Evolutionary conservation across 139 green algal genomes (phyloP).

Genomic region (Deuterostichococcus epilithicus): DNA sequence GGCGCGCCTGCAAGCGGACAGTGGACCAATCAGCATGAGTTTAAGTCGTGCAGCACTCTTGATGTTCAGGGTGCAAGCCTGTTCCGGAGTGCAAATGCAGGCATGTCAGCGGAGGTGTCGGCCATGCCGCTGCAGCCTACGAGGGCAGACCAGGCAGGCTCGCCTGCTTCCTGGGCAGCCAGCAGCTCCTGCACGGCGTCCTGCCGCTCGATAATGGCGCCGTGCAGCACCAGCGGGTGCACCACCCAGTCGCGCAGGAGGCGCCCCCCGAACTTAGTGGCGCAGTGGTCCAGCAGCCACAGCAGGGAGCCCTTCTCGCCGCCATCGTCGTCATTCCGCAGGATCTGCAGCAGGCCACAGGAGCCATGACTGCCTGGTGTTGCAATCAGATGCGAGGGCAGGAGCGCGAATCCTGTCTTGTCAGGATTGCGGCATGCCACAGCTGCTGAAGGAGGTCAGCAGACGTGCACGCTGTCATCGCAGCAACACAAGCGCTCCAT

Average conservation of each 20-base stretch:
- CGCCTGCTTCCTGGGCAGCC: background rate
- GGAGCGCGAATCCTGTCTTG: background rate
- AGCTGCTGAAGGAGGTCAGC: background rate
- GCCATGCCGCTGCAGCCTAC: background rate
- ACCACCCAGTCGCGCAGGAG: slow-evolving; percentile 75
- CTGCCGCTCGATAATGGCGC: slow-evolving; percentile 54
- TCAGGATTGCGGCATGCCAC: background rate
- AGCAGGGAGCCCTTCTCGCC: slow-evolving; percentile 62
- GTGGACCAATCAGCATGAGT: slow-evolving; percentile 2
- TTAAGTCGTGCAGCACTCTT: background rate
- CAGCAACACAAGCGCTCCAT: too few species aligned
- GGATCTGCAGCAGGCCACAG: slow-evolving; percentile 47
- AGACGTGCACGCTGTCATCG: background rate
- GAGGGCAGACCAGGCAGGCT: background rate
- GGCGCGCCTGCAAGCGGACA: background rate
- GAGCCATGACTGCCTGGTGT: background rate
- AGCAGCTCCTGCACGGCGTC: slow-evolving; percentile 75
- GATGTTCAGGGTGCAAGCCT: too few species aligned
- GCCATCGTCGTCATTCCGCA: slow-evolving; percentile 33
- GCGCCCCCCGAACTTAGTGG: slow-evolving; percentile 58
- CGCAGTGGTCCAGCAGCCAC: slow-evolving; percentile 75
- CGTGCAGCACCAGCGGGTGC: slow-evolving; percentile 42
- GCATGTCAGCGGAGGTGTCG: background rate
- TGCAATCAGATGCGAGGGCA: background rate
- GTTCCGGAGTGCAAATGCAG: background rate